Conservation (phyloP, 352 stramenopile species). For the Phytophthora fragariaefolia region DNA sequence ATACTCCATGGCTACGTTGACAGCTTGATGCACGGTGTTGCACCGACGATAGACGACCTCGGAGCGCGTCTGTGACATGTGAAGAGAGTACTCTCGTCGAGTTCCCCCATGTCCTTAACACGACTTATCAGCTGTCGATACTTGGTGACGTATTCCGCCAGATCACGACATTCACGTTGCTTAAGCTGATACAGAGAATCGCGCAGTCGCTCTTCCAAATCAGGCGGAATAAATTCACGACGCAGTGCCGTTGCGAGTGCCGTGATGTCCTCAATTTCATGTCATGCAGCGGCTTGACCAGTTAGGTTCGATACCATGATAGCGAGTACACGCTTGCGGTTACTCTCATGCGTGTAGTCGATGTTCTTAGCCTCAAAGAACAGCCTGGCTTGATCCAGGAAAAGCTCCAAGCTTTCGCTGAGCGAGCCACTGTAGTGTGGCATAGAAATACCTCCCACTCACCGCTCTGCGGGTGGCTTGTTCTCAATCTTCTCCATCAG, state of each 20-base stretch:
- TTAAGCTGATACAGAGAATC: slow-evolving; percentile 4
- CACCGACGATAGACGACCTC: background rate
- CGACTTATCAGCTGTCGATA: slow-evolving; percentile 13
- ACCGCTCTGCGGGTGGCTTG: no score
- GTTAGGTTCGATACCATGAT: no score
- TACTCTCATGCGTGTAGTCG: no score
- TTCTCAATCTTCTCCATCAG: no score
- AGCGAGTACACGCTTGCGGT: no score
- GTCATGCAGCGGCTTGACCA: background rate
- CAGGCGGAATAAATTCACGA: slow-evolving; percentile 6
- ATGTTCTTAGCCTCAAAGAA: no score
- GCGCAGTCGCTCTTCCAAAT: slow-evolving; percentile 2
- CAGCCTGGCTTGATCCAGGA: no score
- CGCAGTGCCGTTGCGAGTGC: background rate
- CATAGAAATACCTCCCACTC: no score
- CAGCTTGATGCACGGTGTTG: background rate
- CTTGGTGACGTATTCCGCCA: background rate
- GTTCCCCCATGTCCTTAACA: background rate
- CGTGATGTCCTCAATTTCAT: slow-evolving; percentile 7
- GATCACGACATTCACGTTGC: slow-evolving; percentile 7
- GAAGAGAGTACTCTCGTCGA: slow-evolving; percentile 8
- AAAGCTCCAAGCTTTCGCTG: no score
- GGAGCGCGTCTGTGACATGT: background rate
- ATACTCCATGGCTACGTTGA: background rate
- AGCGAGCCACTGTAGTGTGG: no score